phyloP scores from a whole-genome alignment of 306 rosid species.

The Castanopsis chinensis region DNA sequence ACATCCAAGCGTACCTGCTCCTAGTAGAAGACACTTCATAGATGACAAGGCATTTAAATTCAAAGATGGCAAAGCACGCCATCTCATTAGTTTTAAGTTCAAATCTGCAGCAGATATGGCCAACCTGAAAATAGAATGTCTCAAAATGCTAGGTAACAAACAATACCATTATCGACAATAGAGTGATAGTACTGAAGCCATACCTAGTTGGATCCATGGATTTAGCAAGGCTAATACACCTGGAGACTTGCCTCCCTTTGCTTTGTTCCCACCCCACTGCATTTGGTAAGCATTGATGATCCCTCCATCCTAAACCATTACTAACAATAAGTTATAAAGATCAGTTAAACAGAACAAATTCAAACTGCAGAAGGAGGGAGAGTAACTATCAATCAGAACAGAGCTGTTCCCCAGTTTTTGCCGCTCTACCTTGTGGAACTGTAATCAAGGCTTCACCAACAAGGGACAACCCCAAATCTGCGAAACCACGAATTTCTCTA shows the following conservation, averaged over 20 bases:
- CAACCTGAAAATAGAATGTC: conserved; percentile 53
- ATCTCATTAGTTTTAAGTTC: conserved; percentile 96
- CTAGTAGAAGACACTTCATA: conserved; percentile 90
- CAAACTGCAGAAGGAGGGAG: neutral
- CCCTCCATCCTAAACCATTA: conserved; percentile 53
- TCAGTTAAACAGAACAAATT: conserved; percentile 2
- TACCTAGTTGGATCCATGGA: conserved; percentile 97
- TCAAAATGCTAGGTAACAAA: conserved; percentile 15
- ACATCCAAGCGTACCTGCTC: conserved; percentile 99
- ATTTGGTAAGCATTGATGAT: conserved; percentile 43
- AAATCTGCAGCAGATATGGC: conserved; percentile 98
- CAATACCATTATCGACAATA: neutral
- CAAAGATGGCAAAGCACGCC: conserved; percentile 96
- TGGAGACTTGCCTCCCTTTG: conserved; percentile 62
- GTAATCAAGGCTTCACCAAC: conserved; percentile 77
- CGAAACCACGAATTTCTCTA: conserved; percentile 92
- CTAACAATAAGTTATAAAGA: conserved; percentile 25
- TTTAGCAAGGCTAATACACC: conserved; percentile 82
- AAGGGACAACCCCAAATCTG: conserved; percentile 78
- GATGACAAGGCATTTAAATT: conserved; percentile 68
- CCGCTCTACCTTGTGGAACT: conserved; percentile 59
- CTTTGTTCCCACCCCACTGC: conserved; percentile 93
- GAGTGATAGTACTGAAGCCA: neutral
- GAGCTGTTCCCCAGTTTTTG: conserved; percentile 27
- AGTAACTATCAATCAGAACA: conserved; percentile 17